Base-by-base conservation (phyloP, 2,329 filamentous ascomycete genomes). In the Aciculosporium take region DNA sequence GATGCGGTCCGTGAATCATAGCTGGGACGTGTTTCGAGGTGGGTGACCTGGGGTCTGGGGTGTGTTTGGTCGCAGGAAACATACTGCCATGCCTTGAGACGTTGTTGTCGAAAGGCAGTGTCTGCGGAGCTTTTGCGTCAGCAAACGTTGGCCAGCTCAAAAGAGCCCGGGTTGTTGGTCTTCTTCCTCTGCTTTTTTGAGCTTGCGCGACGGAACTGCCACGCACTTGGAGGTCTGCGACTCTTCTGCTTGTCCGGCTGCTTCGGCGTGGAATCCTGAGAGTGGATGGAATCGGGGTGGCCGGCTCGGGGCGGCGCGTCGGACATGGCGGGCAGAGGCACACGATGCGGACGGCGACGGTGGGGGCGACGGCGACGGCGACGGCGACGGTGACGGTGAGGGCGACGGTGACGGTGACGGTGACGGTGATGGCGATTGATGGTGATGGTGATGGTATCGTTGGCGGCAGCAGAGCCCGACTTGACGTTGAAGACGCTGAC, bases 1-100 rank as follows among this genome's bases (percentile, higher is more conserved):
- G n/a, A n/a, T n/a, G n/a, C n/a, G n/a, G n/a, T n/a, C n/a, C n/a
- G n/a, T n/a, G n/a, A n/a, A n/a, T n/a, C n/a, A n/a, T n/a, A n/a
- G n/a, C n/a, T n/a, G n/a, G n/a, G n/a, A n/a, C n/a, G n/a, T n/a
- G n/a, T n/a, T n/a, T n/a, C n/a, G n/a, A n/a, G n/a, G n/a, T n/a
- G n/a, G n/a, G n/a, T n/a, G n/a, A n/a, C n/a, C n/a, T n/a, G 37
- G 32, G 28, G 21, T 17, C 15, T 24, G 10, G 23, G 5, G 10
- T 4, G n/a, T 23, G 10, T 23, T 17, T 23, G 21, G n/a, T 17
- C 27, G 21, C 4, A n/a, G 13, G 27, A 35, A 35, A 75, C 86
- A 64, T 71, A 93, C 82, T 98, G 91, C 91, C 91, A 98, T 68
- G 91, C 91, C 67, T 96, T 95, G 62, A 98, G 67, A 58, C 91